Evolutionary conservation across 768 basidiomycete species (phyloP).

Genomic region (Agaricus bisporus): DNA sequence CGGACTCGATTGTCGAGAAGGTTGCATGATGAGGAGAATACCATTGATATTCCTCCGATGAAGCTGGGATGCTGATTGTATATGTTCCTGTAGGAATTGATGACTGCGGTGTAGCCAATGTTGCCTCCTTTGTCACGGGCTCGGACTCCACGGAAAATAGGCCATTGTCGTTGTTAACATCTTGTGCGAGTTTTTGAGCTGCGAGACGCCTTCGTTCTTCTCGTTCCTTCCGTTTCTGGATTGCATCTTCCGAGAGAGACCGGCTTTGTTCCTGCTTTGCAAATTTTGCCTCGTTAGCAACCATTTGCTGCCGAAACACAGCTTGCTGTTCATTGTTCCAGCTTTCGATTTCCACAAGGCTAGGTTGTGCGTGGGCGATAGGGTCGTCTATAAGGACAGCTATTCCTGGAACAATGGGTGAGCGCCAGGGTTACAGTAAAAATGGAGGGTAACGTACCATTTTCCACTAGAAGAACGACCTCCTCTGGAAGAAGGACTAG

Average conservation of each 20-base stretch:
- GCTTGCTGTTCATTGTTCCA: constrained; percentile 51
- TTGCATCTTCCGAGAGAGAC: constrained; percentile 55
- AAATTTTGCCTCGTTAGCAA: constrained; percentile 41
- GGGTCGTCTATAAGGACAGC: constrained; percentile 76
- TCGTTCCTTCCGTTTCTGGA: constrained; percentile 66
- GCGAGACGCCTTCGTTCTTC: constrained; percentile 38
- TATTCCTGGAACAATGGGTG: constrained; percentile 42
- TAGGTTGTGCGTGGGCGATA: constrained; percentile 47
- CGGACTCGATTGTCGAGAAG: constrained; percentile 53
- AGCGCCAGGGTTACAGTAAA: background rate
- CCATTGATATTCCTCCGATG: constrained; percentile 55
- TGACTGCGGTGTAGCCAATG: constrained; percentile 10
- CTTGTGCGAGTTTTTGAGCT: constrained; percentile 11
- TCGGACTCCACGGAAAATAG: background rate
- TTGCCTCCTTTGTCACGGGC: background rate
- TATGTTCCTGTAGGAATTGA: constrained; percentile 25
- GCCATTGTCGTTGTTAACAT: constrained; percentile 12
- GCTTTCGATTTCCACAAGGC: constrained; percentile 34
- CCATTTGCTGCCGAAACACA: constrained; percentile 41
- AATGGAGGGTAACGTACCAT: constrained; percentile 42
- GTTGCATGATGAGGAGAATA: constrained; percentile 41
- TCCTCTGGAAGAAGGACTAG: constrained; percentile 88
- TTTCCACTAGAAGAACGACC: constrained; percentile 78
- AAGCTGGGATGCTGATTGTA: constrained; percentile 60
- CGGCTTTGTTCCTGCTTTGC: constrained; percentile 35